Evolutionary conservation across 768 basidiomycete species (phyloP), one percentile per base, ranked within the genome.

Genomic region (Porphyrellus cyaneotinctus): DNA sequence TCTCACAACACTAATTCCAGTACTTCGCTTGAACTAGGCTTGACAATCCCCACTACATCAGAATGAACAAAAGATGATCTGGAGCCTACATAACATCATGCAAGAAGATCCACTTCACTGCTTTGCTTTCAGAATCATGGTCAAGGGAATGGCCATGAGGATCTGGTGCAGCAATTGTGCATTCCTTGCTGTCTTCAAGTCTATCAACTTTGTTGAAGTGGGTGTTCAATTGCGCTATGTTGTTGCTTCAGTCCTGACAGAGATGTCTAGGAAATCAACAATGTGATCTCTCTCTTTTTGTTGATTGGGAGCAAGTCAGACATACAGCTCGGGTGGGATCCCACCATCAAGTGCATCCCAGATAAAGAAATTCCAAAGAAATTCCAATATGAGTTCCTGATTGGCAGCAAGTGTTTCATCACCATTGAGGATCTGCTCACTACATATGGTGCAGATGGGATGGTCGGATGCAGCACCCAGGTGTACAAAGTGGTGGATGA

Each of bases 61-160:
- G 59, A 51, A 61, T 14, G 18, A 53, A 35, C 2, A 6, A 9
- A 58, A 69, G 53, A 55, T 68, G 0, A 48, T 71, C 11, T 67
- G 64, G 65, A 62, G 53, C 43, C 41, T 66, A 20, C 56, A 60
- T 26, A 54, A 63, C 17, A 59, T 62, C 32, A 67, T 72, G 63
- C 49, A 54, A 1, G 52, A 62, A 23, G 71, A 71, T 42, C 61
- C 61, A 0, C 43, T 60, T 24, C 55, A 61, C 1, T 50, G 59
- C 1, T 65, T 67, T 37, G 50, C 58, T 1, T 59, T 66, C n/a
- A 67, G 65, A 1, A 60, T 71, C 18, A 69, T 63, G 1, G 51
- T 68, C 10, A 64, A 71, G 47, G 52, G 64, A 33, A 56, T 23
- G 0, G 2, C 28, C 1, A 57, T 64, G 60, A 56, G 68, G 17